phyloP scores from a whole-genome alignment of 2,329 filamentous ascomycete genomes.

The Pyricularia sp. region DNA sequence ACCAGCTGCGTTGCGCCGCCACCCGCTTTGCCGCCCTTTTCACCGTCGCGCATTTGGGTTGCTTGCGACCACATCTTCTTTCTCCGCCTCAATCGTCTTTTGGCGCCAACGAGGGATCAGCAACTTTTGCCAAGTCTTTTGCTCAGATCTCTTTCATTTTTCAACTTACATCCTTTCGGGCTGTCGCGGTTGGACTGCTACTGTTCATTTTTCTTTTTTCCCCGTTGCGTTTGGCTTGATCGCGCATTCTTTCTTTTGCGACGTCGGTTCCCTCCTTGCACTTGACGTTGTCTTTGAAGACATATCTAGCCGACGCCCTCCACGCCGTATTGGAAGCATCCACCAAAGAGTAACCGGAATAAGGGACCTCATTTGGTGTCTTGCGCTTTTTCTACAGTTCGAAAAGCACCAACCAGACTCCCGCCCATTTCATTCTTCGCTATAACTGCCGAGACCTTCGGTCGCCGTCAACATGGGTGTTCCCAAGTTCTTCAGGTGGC shows the following conservation, averaged over 20 bases:
- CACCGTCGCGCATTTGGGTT: neutral
- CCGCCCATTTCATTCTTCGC: neutral
- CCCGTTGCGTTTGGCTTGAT: neutral
- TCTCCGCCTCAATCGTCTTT: conserved; percentile 4
- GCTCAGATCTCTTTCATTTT: neutral
- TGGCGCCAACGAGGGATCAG: conserved; percentile 5
- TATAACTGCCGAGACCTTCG: neutral
- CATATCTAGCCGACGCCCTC: neutral
- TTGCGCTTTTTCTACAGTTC: too few species aligned
- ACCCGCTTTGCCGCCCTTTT: neutral
- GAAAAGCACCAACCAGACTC: neutral
- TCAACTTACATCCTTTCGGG: neutral
- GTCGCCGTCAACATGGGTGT: conserved; percentile 29
- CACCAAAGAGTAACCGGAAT: neutral
- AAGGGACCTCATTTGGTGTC: neutral
- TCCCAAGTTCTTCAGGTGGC: conserved; percentile 96
- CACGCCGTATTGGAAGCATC: neutral
- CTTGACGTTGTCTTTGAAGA: neutral
- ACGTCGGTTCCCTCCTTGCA: neutral
- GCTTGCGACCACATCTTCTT: conserved; percentile 2
- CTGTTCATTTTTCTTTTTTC: neutral
- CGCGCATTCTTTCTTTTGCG: neutral
- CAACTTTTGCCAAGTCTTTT: conserved; percentile 2
- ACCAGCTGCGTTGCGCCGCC: neutral
- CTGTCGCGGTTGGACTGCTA: neutral